Conservation (phyloP, 1,139 yeast genomes). For the Suhomyces yuchorum region DNA sequence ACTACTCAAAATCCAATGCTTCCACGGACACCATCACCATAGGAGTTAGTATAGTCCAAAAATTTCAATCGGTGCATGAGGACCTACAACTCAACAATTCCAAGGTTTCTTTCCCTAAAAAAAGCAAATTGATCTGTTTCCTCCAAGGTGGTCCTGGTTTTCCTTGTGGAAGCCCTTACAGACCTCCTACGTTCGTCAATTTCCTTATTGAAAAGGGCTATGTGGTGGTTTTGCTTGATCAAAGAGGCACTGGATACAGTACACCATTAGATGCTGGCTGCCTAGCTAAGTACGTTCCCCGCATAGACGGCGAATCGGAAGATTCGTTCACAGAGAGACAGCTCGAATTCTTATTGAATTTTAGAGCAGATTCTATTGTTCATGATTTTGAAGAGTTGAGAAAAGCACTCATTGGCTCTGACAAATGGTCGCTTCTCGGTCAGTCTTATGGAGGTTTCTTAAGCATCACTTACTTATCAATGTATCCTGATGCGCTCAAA, state of each 20-base stretch:
- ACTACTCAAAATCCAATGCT: conserved; percentile 18
- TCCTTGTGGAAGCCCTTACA: conserved; percentile 42
- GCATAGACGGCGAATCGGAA: conserved; percentile 21
- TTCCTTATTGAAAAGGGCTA: conserved; percentile 46
- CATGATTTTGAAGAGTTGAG: conserved; percentile 53
- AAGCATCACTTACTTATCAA: conserved; percentile 51
- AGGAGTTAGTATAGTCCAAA: conserved; percentile 40
- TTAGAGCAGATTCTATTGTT: conserved; percentile 55
- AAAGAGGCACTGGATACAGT: conserved; percentile 60
- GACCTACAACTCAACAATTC: conserved; percentile 4
- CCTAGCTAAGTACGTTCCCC: conserved; percentile 22
- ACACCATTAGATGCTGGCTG: conserved; percentile 43
- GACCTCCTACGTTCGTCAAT: conserved; percentile 38
- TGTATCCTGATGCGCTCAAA: conserved; percentile 39
- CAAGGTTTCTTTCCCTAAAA: conserved; percentile 25
- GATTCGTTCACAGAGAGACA: conserved; percentile 25
- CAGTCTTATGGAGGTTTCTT: conserved; percentile 64
- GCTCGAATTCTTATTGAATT: conserved; percentile 42
- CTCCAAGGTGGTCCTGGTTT: conserved; percentile 67
- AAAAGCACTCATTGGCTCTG: conserved; percentile 31
- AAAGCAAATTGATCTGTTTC: conserved; percentile 41
- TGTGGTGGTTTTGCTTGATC: conserved; percentile 53
- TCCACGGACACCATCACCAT: conserved; percentile 27
- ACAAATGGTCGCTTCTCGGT: conserved; percentile 55
- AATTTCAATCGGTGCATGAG: conserved; percentile 25